phyloP scores from a whole-genome alignment of 495 filamentous ascomycete genomes.

The Penicillium robsamsonii region DNA sequence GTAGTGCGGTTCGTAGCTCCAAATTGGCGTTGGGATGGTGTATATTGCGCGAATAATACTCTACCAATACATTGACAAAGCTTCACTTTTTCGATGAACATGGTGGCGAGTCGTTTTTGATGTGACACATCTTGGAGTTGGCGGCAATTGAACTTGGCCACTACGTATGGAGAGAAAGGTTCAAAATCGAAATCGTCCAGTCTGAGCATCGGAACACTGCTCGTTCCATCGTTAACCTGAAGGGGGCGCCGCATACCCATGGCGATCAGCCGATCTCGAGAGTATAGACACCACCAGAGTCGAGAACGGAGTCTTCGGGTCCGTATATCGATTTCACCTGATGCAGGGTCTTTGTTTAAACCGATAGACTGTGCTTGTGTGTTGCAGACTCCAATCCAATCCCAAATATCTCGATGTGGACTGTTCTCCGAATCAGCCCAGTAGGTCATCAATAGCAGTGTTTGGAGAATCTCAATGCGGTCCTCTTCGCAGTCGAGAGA shows the following conservation, averaged over 20 bases:
- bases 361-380: conserved; percentile 79
- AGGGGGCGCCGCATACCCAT: conserved; percentile 82
- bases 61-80: conserved; percentile 78
- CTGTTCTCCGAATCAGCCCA: conserved; percentile 69
- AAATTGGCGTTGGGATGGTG: conserved; percentile 60
- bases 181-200: conserved; percentile 76
- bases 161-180: conserved; percentile 50
- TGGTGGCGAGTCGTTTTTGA: conserved; percentile 69
- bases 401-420: conserved; percentile 75
- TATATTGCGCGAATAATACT: conserved; percentile 80
- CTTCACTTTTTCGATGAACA: conserved; percentile 87
- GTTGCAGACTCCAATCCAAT: conserved; percentile 83
- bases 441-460: conserved; percentile 78
- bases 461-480: conserved; percentile 74
- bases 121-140: conserved; percentile 43
- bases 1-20: conserved; percentile 67
- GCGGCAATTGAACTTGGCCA: conserved; percentile 37
- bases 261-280: conserved; percentile 84
- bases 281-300: conserved; percentile 89
- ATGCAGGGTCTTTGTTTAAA: conserved; percentile 69
- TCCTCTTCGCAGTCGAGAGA: conserved; percentile 82
- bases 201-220: conserved; percentile 77
- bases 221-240: conserved; percentile 81
- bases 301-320: conserved; percentile 66
- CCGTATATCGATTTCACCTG: conserved; percentile 59